Conservation (phyloP, 371 early-diverging fungal species). For the Zychaea mexicana region DNA sequence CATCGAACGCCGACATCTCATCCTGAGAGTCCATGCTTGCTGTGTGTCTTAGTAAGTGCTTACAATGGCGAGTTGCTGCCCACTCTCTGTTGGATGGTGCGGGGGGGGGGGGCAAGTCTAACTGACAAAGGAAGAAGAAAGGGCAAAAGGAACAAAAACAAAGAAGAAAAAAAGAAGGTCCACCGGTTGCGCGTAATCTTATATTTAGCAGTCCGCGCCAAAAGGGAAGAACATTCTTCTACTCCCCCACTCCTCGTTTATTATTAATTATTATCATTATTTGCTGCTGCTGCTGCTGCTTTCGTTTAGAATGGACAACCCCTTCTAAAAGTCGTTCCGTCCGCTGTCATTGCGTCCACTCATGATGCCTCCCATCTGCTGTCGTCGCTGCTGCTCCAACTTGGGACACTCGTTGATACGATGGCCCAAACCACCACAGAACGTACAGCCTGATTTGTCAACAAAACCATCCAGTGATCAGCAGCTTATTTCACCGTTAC, state of each 20-base stretch:
- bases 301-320: background rate
- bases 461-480: background rate
- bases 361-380: conserved; percentile 58
- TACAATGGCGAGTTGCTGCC: no score
- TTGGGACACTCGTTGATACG: conserved; percentile 92
- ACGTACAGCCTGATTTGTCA: conserved; percentile 75
- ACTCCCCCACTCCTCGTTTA: background rate
- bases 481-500: background rate
- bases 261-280: background rate
- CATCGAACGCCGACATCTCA: conserved; percentile 9
- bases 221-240: background rate
- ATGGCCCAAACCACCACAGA: conserved; percentile 96
- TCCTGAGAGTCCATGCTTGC: background rate
- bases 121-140: no score
- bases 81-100: background rate
- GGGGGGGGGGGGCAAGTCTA: no score
- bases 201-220: background rate
- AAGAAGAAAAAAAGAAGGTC: background rate
- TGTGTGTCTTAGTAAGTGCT: background rate
- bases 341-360: conserved; percentile 35
- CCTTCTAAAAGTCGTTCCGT: conserved; percentile 43
- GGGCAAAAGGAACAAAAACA: background rate
- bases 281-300: background rate
- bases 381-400: conserved; percentile 69
- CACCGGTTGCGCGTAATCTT: no score